phyloP scores from a whole-genome alignment of 140 eudicot species.

The Anethum foeniculum region DNA sequence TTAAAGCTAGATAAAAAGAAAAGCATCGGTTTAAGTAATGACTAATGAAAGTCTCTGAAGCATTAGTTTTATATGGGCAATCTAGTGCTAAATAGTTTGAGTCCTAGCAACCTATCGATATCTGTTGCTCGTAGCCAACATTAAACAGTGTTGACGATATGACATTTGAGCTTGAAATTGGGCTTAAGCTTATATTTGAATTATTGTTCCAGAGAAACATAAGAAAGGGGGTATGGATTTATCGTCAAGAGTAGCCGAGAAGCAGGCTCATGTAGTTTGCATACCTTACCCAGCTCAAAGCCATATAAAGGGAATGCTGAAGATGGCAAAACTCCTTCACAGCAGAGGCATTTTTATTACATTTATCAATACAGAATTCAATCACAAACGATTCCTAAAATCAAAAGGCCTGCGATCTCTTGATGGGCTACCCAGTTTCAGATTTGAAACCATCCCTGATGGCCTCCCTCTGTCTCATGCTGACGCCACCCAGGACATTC shows the following conservation, averaged over 20 bases:
- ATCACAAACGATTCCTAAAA: not conserved
- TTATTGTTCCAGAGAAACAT: too few relatives aligned
- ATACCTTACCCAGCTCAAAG: not conserved
- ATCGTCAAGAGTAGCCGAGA: not conserved
- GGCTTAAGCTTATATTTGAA: too few relatives aligned
- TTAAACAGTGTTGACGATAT: too few relatives aligned
- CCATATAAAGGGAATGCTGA: not conserved
- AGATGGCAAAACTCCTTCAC: not conserved
- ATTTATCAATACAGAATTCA: not conserved
- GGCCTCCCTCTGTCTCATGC: not conserved
- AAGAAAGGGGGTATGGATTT: not conserved
- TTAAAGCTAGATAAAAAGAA: too few relatives aligned
- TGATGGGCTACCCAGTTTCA: not conserved
- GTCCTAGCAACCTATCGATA: too few relatives aligned
- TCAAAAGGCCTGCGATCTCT: not conserved
- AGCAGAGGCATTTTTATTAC: not conserved
- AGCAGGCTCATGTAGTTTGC: conserved; percentile 3
- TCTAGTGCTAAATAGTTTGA: too few relatives aligned
- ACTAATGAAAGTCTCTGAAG: too few relatives aligned
- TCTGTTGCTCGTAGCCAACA: too few relatives aligned
- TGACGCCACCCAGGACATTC: not conserved
- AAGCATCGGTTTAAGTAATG: too few relatives aligned
- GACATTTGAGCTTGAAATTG: too few relatives aligned
- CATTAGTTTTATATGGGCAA: too few relatives aligned
- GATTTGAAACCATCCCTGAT: not conserved